phyloP scores from a whole-genome alignment of 768 basidiomycete species.

The Cubamyces sp. region DNA sequence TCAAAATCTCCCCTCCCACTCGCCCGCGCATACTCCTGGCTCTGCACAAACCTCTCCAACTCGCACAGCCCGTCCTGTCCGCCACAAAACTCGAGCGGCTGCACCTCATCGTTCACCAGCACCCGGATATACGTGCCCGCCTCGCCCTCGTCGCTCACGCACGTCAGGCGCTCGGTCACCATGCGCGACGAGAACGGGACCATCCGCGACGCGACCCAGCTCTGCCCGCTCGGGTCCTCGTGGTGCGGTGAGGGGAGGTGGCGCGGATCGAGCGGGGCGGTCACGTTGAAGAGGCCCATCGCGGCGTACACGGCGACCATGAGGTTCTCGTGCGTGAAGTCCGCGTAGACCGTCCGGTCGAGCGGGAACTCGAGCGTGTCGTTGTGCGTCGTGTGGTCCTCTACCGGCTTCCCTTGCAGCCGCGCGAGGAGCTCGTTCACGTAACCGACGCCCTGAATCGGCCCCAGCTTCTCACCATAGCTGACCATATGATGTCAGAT shows the following conservation, averaged over 20 bases:
- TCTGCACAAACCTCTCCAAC: slow-evolving; percentile 66
- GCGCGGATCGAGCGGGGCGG: slow-evolving; percentile 23
- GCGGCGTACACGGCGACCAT: slow-evolving; percentile 78
- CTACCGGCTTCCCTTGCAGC: slow-evolving; percentile 63
- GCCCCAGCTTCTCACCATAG: slow-evolving; percentile 70
- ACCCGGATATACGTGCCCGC: slow-evolving; percentile 57
- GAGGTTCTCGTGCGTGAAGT: slow-evolving; percentile 87
- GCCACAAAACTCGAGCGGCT: slow-evolving; percentile 66
- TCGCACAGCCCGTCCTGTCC: slow-evolving; percentile 63
- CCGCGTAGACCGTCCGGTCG: slow-evolving; percentile 60
- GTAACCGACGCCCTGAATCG: slow-evolving; percentile 84
- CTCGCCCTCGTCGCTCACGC: slow-evolving; percentile 34
- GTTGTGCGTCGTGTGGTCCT: slow-evolving; percentile 78
- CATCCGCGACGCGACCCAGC: slow-evolving; percentile 61
- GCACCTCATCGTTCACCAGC: slow-evolving; percentile 76
- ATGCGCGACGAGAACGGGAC: slow-evolving; percentile 79
- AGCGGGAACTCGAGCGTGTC: slow-evolving; percentile 81
- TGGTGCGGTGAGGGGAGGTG: slow-evolving; percentile 2
- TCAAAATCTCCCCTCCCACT: slow-evolving; percentile 77
- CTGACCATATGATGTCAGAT: slow-evolving; percentile 47
- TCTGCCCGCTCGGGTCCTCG: slow-evolving; percentile 1
- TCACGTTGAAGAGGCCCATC: slow-evolving; percentile 46
- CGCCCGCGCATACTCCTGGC: slow-evolving; percentile 67
- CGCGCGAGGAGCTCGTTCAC: slow-evolving; percentile 88
- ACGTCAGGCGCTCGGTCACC: slow-evolving; percentile 71